These are phyloP conservation scores for Huntiella decipiens DNA, from an alignment of 2,329 filamentous ascomycete species.

Conservation along the genomic window DNA sequence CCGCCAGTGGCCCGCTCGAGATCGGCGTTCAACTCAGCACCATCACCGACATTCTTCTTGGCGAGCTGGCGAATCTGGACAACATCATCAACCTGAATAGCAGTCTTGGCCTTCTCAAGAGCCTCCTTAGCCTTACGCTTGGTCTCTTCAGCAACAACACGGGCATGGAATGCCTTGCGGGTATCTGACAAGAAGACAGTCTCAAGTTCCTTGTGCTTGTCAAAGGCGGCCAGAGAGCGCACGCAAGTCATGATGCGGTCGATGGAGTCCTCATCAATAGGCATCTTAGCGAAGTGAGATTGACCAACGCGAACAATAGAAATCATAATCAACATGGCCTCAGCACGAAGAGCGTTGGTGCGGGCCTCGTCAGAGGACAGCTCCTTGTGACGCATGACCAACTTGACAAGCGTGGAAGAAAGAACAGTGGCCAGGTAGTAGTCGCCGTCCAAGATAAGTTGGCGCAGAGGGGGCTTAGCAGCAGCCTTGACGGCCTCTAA, in stretches of 20 bases:
- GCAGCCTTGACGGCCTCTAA: conserved; percentile 93
- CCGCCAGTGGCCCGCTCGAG: conserved; percentile 88
- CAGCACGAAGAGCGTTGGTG: conserved; percentile 83
- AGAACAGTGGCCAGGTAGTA: conserved; percentile 91
- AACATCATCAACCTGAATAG: conserved; percentile 88
- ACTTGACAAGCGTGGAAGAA: conserved; percentile 88
- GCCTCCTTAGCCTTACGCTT: conserved; percentile 93
- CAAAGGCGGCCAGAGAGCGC: conserved; percentile 76
- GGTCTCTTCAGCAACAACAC: conserved; percentile 95
- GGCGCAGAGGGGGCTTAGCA: conserved; percentile 83
- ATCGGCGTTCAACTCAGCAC: conserved; percentile 67
- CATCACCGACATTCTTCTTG: conserved; percentile 73
- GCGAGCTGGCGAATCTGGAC: conserved; percentile 82
- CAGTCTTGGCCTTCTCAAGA: conserved; percentile 77
- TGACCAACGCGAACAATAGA: conserved; percentile 95
- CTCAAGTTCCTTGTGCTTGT: conserved; percentile 75
- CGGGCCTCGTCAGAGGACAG: conserved; percentile 71
- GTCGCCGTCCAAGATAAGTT: conserved; percentile 90
- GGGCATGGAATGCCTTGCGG: conserved; percentile 82
- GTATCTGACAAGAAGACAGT: conserved; percentile 89
- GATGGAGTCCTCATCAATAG: conserved; percentile 95
- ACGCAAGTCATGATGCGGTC: conserved; percentile 98
- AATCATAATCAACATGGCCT: conserved; percentile 99
- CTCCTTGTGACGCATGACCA: conserved; percentile 93
- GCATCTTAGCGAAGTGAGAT: conserved; percentile 94